A percentile compares a stretch with the other conserved stretches of the same genome.
phyloP scores from a whole-genome alignment of 768 basidiomycete genomes.

The Hortiboletus campestris region DNA sequence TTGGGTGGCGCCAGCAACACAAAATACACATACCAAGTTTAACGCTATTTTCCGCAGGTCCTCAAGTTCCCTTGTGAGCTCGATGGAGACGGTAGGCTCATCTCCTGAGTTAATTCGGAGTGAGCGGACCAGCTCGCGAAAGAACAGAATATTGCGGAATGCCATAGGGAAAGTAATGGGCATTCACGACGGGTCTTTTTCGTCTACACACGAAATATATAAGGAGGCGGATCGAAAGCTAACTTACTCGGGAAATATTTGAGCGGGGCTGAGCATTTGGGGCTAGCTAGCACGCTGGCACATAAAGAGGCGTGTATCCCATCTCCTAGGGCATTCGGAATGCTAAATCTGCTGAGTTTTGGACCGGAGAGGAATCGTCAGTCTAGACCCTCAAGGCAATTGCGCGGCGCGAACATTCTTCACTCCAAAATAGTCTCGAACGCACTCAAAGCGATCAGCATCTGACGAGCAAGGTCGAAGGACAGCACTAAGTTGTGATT shows the following conservation, averaged over 20 bases:
- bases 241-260: neutral
- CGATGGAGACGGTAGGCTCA: constrained; percentile 6
- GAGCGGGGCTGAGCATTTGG: neutral
- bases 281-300: neutral
- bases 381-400: constrained; percentile 11
- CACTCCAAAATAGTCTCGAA: neutral
- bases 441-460: neutral
- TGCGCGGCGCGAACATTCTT: neutral
- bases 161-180: constrained; percentile 8
- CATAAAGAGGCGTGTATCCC: neutral
- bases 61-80: constrained; percentile 20
- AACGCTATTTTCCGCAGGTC: constrained; percentile 23
- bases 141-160: neutral
- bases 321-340: neutral
- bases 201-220: constrained; percentile 7
- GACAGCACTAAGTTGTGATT: neutral
- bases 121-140: neutral
- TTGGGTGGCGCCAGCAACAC: neutral
- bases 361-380: neutral
- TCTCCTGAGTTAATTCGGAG: neutral
- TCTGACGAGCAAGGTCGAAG: neutral
- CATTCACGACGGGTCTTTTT: neutral
- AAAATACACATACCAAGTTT: constrained; percentile 16
- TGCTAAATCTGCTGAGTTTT: neutral
- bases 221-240: neutral